Evolutionary conservation across 2,329 filamentous ascomycete genomes (phyloP).

Genomic region (Didymella segeticola): DNA sequence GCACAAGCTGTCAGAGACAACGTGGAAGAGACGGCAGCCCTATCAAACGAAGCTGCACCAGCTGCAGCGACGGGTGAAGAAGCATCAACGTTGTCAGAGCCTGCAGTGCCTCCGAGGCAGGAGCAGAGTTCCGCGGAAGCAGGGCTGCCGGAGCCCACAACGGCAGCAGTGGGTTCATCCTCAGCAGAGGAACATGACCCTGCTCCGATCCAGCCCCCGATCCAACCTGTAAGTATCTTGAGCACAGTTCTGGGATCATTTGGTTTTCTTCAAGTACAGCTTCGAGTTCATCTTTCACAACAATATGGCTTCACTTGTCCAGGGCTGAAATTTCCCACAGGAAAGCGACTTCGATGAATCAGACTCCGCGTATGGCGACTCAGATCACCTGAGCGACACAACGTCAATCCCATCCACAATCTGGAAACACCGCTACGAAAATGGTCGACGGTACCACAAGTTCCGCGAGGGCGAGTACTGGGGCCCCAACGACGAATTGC

Average conservation of each 20-base stretch:
- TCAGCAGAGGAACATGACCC: conserved; percentile 7
- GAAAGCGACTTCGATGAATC: conserved; percentile 23
- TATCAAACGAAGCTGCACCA: background rate
- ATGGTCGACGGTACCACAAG: conserved; percentile 44
- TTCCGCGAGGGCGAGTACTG: conserved; percentile 42
- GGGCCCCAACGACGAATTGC: conserved; percentile 40
- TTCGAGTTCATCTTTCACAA: background rate
- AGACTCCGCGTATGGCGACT: conserved; percentile 36
- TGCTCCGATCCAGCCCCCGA: conserved; percentile 15
- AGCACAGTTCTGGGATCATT: too few species aligned
- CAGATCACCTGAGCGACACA: conserved; percentile 35
- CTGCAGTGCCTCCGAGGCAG: background rate
- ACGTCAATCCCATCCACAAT: conserved; percentile 42
- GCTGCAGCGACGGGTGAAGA: background rate
- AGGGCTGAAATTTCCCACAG: background rate
- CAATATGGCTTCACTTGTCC: background rate
- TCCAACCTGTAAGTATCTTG: conserved; percentile 12
- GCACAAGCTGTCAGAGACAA: background rate
- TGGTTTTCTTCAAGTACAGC: too few species aligned
- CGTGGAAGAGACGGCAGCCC: background rate
- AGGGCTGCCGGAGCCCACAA: background rate
- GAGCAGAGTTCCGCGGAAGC: conserved; percentile 1
- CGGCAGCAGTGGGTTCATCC: conserved; percentile 4
- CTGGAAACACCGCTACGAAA: conserved; percentile 38
- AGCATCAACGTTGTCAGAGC: background rate